Base-by-base conservation (phyloP, 495 filamentous ascomycete genomes). In the Lophiotrema nucula region DNA sequence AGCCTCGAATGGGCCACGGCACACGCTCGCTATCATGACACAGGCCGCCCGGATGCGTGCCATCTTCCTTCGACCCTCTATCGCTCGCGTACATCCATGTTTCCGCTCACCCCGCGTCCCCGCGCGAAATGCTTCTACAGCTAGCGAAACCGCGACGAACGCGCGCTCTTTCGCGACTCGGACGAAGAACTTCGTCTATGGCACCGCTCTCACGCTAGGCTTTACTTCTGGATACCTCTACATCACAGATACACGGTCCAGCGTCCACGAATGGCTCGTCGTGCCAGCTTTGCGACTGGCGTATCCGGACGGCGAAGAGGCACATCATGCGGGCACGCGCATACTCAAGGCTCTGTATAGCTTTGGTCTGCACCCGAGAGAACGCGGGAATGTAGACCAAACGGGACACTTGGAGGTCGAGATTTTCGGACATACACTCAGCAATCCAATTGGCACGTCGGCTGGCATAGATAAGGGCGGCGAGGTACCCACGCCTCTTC, bases 381-480 rank as follows among this genome's bases (percentile, higher is more conserved):
- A 98, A 64, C 81, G 93, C 15, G 79, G 79, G 12, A 60, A 76
- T 41, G 76, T 71, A 0, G 79, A 85, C 58, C 67, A 66, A 3
- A 74, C 76, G 59, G 77, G 78, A 11, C 76, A 75, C 52, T 63
- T 85, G 37, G 67, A 71, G 60, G 78, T 83, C 27, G 76, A 82
- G 69, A 77, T 98, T 18, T 97, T 95, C 68, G 91, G 89, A 15
- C 81, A 88, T 48, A 79, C 72, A 11, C 77, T 98, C 25, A 74
- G 79, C 52, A 96, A 95, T 70, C 93, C 93, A 0, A 84, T 97
- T 56, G 95, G 84, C 43, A 96, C 90, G 44, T 95, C 91, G 5
- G 95, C 89, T 8, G 93, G 93, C 28, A 81, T 98, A 15, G 93
- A 98, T 76, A 97, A 98, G 74, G 81, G 95, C 68, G 95, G 84